phyloP scores from a whole-genome alignment of 2,329 filamentous ascomycete species.

The Pezicula neosporulosa region DNA sequence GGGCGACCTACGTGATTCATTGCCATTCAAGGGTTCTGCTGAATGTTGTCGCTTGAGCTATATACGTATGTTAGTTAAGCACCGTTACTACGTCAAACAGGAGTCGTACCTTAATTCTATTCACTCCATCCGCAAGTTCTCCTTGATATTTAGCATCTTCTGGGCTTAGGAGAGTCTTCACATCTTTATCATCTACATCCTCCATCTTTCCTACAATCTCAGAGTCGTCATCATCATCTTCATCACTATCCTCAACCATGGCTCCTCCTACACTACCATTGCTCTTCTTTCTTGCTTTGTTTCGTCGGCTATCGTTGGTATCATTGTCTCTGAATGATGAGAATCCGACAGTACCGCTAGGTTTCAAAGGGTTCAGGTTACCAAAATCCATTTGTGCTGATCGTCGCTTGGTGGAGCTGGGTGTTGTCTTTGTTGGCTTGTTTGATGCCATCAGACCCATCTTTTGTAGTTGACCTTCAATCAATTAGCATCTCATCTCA shows the following conservation, averaged over 20 bases:
- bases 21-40: constrained; percentile 57
- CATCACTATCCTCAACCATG: constrained; percentile 70
- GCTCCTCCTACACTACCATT: constrained; percentile 52
- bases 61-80: constrained; percentile 23
- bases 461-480: constrained; percentile 84
- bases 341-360: constrained; percentile 86
- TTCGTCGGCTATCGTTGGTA: constrained; percentile 50
- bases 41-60: constrained; percentile 82
- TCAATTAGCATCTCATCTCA: constrained; percentile 10
- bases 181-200: constrained; percentile 59
- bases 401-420: constrained; percentile 67
- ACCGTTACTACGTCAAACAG: neutral
- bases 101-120: constrained; percentile 71
- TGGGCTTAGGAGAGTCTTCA: constrained; percentile 56
- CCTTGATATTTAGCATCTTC: constrained; percentile 71
- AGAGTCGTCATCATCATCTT: constrained; percentile 69
- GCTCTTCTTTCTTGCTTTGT: constrained; percentile 59
- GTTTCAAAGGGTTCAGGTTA: constrained; percentile 77
- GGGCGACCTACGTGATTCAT: constrained; percentile 40
- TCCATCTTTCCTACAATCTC: constrained; percentile 62
- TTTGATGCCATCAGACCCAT: constrained; percentile 78
- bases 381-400: constrained; percentile 84
- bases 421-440: constrained; percentile 61
- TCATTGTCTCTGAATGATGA: constrained; percentile 78
- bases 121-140: constrained; percentile 76